phyloP scores from a whole-genome alignment of 2,329 filamentous ascomycete species.

The Trichophyton equinum region DNA sequence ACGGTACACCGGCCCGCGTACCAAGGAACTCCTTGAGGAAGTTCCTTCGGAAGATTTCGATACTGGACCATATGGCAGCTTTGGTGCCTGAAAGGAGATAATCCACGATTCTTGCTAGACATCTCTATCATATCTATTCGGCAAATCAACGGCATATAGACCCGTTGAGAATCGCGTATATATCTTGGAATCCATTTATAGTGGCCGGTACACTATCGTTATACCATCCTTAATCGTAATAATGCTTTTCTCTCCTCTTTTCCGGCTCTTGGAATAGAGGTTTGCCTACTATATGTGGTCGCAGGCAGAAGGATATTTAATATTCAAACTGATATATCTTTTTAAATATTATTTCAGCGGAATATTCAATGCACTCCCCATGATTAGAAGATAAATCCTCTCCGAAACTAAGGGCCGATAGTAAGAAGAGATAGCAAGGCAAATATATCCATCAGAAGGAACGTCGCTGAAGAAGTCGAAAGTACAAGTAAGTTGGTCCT shows the following conservation, averaged over 20 bases:
- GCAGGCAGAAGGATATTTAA: neutral
- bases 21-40: conserved; percentile 37
- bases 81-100: neutral
- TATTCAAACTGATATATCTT: neutral
- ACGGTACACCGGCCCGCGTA: conserved; percentile 48
- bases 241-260: neutral
- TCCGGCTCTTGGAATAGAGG: neutral
- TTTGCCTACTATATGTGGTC: neutral
- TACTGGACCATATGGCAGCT: conserved; percentile 2
- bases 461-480: neutral
- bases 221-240: no score
- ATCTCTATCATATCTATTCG: neutral
- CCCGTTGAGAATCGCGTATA: no score
- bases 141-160: no score
- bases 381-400: neutral
- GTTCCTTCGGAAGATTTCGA: conserved; percentile 23
- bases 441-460: no score
- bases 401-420: neutral
- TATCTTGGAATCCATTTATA: no score
- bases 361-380: neutral
- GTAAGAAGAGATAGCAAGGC: neutral
- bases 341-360: neutral
- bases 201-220: no score
- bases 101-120: neutral
- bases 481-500: neutral